Evolutionary conservation across 768 basidiomycete genomes (phyloP), one percentile per base, ranked within the genome.

Genomic region (Sporobolomyces roseus): DNA sequence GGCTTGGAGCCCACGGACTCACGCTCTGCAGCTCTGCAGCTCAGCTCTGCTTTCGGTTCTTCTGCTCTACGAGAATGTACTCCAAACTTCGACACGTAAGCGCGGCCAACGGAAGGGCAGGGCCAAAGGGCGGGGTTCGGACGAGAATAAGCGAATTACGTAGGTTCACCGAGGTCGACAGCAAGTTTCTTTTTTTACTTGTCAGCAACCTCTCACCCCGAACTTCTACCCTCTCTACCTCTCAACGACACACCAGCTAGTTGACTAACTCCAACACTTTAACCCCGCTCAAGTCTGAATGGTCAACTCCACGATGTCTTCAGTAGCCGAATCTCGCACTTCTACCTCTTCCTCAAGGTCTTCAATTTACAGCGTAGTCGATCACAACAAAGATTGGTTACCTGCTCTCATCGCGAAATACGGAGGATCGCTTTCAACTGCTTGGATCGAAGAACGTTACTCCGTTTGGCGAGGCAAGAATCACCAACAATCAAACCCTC

Each of bases 401-500:
- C 64, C 71, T 0, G 12, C 32, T 3, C 55, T 68, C 25, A 56
- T 73, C 64, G 67, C 67, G 3, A 59, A 60, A 50, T 69, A 68
- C 64, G 71, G 71, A 46, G 4, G 27, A 2, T 63, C 67, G 4
- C 17, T 53, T 23, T 54, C 66, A 35, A 73, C 71, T 19, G 60
- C 61, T 13, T 73, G 71, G 71, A 45, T 69, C 48, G 71, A 73
- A 30, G 51, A 53, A 5, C 67, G 67, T 25, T 73, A 73, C 61
- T 32, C 38, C 25, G 48, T 73, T 33, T 73, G 71, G 71, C 35
- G 63, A 8, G 45, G 43, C 7, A 36, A 56, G 19, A 5, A 38
- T 13, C 63, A 65, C 64, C 58, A 53, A 36, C 58, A 63, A 41
- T 36, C 45, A 4, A 55, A 65, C 33, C 71, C 71, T 32, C 38